phyloP scores from a whole-genome alignment of 257 asterid species.

The Plantago elongata region DNA sequence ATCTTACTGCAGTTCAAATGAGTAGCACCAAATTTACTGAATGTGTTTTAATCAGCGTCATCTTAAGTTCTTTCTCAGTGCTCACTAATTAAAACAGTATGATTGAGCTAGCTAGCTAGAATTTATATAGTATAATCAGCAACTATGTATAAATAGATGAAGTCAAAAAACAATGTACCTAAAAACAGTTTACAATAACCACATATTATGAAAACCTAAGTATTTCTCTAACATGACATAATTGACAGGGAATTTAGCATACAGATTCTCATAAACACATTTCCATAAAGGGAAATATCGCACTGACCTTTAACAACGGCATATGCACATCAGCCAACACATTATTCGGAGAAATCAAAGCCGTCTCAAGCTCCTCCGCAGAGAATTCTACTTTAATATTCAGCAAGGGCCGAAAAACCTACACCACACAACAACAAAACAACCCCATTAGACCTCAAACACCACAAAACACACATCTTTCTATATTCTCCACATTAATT shows the following conservation, averaged over 20 bases:
- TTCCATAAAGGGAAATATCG: neutral
- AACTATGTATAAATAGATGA: too few relatives aligned
- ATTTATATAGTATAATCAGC: too few relatives aligned
- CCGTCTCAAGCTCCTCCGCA: conserved; percentile 94
- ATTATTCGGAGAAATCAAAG: conserved; percentile 71
- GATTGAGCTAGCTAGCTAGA: neutral
- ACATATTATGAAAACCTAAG: neutral
- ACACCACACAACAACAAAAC: conserved; percentile 28
- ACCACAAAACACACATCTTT: conserved; percentile 22
- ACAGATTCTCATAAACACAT: too few relatives aligned
- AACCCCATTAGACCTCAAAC: conserved; percentile 20
- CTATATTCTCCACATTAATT: neutral
- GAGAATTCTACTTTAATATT: conserved; percentile 87
- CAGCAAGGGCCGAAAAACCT: conserved; percentile 91
- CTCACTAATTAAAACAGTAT: neutral
- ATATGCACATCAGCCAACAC: conserved; percentile 89
- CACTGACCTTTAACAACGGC: conserved; percentile 72
- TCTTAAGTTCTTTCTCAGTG: neutral
- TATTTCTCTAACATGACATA: neutral
- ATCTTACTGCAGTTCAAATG: too few relatives aligned
- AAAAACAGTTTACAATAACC: too few relatives aligned
- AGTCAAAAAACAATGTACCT: too few relatives aligned
- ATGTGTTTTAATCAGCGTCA: neutral
- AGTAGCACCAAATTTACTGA: neutral
- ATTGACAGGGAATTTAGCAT: too few relatives aligned